Base-by-base conservation (phyloP, 2,329 filamentous ascomycete genomes). In the Pseudopyricularia javanii region DNA sequence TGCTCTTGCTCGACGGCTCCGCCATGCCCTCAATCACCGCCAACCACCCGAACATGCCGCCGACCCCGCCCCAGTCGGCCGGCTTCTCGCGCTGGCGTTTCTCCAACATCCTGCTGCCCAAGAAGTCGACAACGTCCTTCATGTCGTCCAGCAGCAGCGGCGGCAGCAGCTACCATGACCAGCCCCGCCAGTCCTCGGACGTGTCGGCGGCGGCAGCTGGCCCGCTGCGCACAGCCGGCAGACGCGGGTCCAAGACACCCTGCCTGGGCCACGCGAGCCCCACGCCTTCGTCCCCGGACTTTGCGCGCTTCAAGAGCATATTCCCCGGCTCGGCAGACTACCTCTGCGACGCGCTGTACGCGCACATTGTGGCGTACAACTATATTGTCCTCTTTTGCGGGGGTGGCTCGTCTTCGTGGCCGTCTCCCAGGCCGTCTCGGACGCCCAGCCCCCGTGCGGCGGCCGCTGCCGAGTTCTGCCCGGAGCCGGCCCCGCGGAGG, bases 341-440 rank as follows among this genome's bases (percentile, higher is more conserved):
- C 57, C 70, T 80, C 6, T 80, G 78, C 59, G 76, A 82, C 51
- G 75, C 78, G 0, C 63, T 82, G 6, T 82, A 81, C 59, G 78
- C 78, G 0, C 78, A 82, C 58, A 67, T 82, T 8, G 64, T 82
- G 4, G 78, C 75, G 0, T 80, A 78, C 63, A 82, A 80, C 62
- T 82, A 82, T 64, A 66, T 82, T 51, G 63, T 63, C 47, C 62
- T 64, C 5, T 58, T 73, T 9, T 70, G 65, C 50, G 58, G 52
- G 24, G 30, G 52, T 48, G 35, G 53, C 8, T 45, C 35, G n/a
- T n/a, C n/a, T n/a, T n/a, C n/a, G n/a, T n/a, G n/a, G n/a, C 54
- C 52, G 7, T 56, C 49, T 65, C 63, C 8, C 40, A 45, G 24
- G 12, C 4, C 22, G 1, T 45, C 47, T 43, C 52, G 26, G 17